Evolutionary conservation across 345 rosid species (phyloP).

Genomic region (Litchi chinensis): DNA sequence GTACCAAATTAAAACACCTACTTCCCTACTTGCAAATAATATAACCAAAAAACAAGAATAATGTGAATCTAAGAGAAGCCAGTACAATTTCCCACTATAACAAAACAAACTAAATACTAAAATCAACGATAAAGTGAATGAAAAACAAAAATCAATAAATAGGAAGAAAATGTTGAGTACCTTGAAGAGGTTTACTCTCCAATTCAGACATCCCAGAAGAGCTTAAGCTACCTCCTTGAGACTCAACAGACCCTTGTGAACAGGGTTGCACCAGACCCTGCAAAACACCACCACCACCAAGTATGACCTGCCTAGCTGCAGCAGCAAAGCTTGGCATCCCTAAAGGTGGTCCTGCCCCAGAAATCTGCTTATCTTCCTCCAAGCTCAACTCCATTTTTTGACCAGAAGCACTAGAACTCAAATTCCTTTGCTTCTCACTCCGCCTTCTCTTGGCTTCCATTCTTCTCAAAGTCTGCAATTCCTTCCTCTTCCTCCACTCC

Average conservation of each 20-base stretch:
- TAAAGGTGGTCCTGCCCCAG: constrained; percentile 31
- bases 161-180: constrained; percentile 28
- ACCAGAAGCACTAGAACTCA: constrained; percentile 10
- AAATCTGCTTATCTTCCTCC: constrained; percentile 39
- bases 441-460: constrained; percentile 89
- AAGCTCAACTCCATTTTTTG: constrained; percentile 31
- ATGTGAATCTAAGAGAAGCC: constrained; percentile 2
- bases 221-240: constrained; percentile 52
- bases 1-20: not conserved
- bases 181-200: constrained; percentile 64
- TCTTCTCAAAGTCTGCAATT: constrained; percentile 73
- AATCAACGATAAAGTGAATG: not conserved
- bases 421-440: constrained; percentile 77
- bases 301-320: constrained; percentile 28
- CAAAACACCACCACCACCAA: constrained; percentile 34
- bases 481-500: constrained; percentile 92
- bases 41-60: not conserved
- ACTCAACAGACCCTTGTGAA: constrained; percentile 59
- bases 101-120: constrained; percentile 1
- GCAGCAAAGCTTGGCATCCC: constrained; percentile 47
- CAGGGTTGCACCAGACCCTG: constrained; percentile 42
- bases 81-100: not conserved
- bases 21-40: not conserved
- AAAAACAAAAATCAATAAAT: not conserved
- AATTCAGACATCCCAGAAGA: constrained; percentile 63